These are phyloP conservation scores for Rhodotorula sp. DNA, from an alignment of 1,284 basidiomycete genomes.

Conservation along the genomic window DNA sequence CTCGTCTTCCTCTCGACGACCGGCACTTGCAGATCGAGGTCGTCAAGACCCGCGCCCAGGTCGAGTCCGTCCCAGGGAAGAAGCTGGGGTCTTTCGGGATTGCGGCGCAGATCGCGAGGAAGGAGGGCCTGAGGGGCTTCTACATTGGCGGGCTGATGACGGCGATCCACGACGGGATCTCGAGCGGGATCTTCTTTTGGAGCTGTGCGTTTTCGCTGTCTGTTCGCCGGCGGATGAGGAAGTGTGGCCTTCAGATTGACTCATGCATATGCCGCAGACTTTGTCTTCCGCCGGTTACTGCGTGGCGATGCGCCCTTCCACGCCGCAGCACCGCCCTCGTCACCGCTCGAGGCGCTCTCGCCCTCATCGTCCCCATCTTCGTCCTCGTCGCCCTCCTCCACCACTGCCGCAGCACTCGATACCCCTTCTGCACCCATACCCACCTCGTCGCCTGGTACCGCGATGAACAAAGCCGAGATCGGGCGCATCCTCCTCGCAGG, in stretches of 20 bases:
- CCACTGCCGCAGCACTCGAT: background rate
- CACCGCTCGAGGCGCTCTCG: constrained; percentile 3
- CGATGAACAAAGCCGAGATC: constrained; percentile 42
- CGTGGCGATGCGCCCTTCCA: constrained; percentile 40
- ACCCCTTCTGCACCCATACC: background rate
- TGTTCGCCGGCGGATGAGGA: background rate
- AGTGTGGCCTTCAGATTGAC: too few relatives aligned
- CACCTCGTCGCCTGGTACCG: background rate
- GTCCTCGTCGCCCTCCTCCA: background rate
- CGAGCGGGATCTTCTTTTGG: constrained; percentile 47
- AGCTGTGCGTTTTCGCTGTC: constrained; percentile 34
- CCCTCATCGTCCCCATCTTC: constrained; percentile 11
- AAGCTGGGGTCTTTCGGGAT: constrained; percentile 46
- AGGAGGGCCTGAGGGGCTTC: constrained; percentile 46
- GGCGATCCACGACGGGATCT: constrained; percentile 45
- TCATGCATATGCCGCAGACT: too few relatives aligned
- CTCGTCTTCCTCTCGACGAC: background rate
- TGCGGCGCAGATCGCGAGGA: constrained; percentile 43
- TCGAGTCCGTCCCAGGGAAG: constrained; percentile 39
- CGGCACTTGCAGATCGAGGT: constrained; percentile 50
- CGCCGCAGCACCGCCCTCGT: background rate
- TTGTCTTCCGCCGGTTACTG: constrained; percentile 42
- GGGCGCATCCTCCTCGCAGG: constrained; percentile 44
- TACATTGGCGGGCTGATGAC: constrained; percentile 49
- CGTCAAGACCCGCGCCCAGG: constrained; percentile 49